Base-by-base conservation (phyloP, 148 eudicot genomes). In the Beta vulgaris region DNA sequence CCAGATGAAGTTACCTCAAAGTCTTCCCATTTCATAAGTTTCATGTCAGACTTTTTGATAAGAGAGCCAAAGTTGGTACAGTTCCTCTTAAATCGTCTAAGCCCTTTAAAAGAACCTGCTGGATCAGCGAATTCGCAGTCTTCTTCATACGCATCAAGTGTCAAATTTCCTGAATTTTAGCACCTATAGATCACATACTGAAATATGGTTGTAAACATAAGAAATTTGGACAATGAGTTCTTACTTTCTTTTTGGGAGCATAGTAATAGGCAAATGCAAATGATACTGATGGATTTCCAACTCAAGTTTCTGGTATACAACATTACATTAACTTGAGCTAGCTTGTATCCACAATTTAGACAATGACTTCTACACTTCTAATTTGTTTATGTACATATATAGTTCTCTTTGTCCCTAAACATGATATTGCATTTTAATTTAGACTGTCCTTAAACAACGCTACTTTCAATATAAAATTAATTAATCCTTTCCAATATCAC, bases 51-150 rank as follows among this genome's bases (percentile, higher is more conserved):
- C 73, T 83, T 95, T 8, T 86, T 81, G 73, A 95, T 69, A 43
- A 95, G 87, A 44, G 89, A 89, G 2, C 98, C 98, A 73, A 95
- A 95, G 74, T 95, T 95, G 32, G 96, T 88, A 73, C 98, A 95
- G 68, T 95, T 95, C 76, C 98, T 85, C 81, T 92, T 95, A 57
- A 95, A 95, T 35, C 98, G 86, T 40, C 81, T 73, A 23, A 92
- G 88, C 34, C 98, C 98, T 84, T 82, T 88, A 76, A 95, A 95
- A 8, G 98, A 92, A 62, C 98, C 98, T 1, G 98, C 97, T 48
- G 98, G 98, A 85, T 95, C 98, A 6, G 98, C 97, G 80, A 95
- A 95, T 79, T 95, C 98, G 68, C 98, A 95, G 40, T 95, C 83
- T 63, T 95, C 93, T 84, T 89, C 92, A 49, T 95, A 95, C 15